Evolutionary conservation across 371 early-diverging fungal genomes (phyloP).

Genomic region (Chytridium lagenaria): DNA sequence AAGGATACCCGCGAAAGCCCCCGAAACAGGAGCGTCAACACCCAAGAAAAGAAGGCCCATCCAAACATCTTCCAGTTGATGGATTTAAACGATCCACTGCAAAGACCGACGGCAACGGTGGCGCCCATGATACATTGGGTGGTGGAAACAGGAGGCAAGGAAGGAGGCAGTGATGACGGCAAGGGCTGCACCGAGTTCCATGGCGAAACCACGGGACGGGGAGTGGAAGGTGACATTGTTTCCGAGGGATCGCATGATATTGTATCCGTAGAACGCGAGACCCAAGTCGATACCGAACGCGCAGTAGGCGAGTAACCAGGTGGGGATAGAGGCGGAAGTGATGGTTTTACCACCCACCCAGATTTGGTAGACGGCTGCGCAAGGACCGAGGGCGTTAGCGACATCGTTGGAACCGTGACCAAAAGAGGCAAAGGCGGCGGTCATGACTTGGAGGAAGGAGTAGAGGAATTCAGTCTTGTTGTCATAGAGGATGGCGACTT

Average conservation of each 20-base stretch:
- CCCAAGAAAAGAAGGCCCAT: constrained; percentile 76
- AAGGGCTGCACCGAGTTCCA: constrained; percentile 82
- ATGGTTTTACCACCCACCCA: constrained; percentile 66
- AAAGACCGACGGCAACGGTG: constrained; percentile 82
- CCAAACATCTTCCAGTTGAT: constrained; percentile 84
- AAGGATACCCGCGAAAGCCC: constrained; percentile 68
- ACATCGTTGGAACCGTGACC: constrained; percentile 93
- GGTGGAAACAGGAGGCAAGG: constrained; percentile 82
- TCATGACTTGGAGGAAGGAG: constrained; percentile 83
- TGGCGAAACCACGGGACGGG: constrained; percentile 85
- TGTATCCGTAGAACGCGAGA: constrained; percentile 54
- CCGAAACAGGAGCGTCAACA: constrained; percentile 84
- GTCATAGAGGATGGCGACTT: constrained; percentile 65
- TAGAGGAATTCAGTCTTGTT: constrained; percentile 82
- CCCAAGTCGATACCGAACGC: constrained; percentile 84
- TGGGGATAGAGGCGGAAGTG: constrained; percentile 70
- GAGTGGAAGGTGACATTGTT: constrained; percentile 86
- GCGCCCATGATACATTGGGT: constrained; percentile 91
- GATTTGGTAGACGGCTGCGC: constrained; percentile 72
- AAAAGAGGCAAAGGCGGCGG: constrained; percentile 86
- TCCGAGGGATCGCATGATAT: constrained; percentile 64
- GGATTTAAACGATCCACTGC: constrained; percentile 71
- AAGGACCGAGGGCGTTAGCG: constrained; percentile 86
- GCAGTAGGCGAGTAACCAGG: constrained; percentile 81
- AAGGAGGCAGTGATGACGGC: constrained; percentile 87